Percentiles rank a stretch among this genome's conserved stretches.
Evolutionary conservation across 305 asterid species (phyloP).

Genomic region (Fraxinus floribunda): DNA sequence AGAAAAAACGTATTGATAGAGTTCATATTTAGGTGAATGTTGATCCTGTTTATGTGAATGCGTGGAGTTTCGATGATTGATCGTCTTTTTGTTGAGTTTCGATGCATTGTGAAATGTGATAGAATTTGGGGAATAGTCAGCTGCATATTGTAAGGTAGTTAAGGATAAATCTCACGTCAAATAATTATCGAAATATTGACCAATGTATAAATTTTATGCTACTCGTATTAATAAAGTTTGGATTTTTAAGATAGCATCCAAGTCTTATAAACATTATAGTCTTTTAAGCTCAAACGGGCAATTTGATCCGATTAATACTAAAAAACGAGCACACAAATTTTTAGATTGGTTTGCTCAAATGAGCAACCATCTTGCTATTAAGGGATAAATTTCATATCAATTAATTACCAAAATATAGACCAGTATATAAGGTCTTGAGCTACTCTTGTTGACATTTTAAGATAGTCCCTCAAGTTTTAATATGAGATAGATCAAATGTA

Average conservation of each 20-base stretch:
- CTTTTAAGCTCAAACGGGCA: background rate
- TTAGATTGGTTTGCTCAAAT: background rate
- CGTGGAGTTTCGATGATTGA: background rate
- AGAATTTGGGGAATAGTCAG: background rate
- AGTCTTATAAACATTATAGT: background rate
- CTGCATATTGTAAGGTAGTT: background rate
- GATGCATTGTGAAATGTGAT: constrained; percentile 3
- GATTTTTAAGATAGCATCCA: too few species aligned
- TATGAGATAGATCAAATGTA: background rate
- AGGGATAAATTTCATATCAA: too few species aligned
- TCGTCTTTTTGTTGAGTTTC: too few species aligned
- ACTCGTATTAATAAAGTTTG: background rate
- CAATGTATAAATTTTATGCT: background rate
- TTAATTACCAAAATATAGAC: background rate
- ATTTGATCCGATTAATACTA: too few species aligned
- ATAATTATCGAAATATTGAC: background rate
- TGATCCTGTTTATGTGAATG: background rate
- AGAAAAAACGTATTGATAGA: background rate
- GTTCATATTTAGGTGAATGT: background rate
- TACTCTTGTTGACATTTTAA: background rate
- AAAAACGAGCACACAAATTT: too few species aligned
- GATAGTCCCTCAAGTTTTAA: background rate
- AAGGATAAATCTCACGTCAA: background rate
- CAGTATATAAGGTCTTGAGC: background rate
- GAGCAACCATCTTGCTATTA: too few species aligned